Evolutionary conservation across 2,329 filamentous ascomycete genomes (phyloP).

Genomic region (Orbilia brochopaga): DNA sequence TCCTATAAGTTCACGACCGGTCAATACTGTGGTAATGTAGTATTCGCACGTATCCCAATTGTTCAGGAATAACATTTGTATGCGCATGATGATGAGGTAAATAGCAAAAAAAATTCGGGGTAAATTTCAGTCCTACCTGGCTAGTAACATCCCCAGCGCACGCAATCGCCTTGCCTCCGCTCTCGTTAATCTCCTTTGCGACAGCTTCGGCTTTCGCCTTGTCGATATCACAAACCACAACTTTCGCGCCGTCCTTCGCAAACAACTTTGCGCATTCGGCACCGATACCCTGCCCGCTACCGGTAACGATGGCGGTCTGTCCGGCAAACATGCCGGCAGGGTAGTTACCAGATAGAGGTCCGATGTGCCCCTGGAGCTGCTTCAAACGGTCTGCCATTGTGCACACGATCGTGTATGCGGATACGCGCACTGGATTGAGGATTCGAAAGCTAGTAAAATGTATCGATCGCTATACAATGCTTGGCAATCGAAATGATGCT

Average conservation of each 20-base stretch:
- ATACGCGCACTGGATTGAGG: no score
- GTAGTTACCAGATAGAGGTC: constrained; percentile 64
- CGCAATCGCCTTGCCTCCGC: constrained; percentile 71
- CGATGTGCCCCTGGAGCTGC: constrained; percentile 76
- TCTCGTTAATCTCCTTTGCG: constrained; percentile 71
- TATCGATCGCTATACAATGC: no score
- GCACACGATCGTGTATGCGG: neutral
- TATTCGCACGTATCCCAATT: no score
- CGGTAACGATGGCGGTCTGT: constrained; percentile 86
- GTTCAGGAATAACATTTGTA: constrained; percentile 4
- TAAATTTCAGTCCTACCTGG: constrained; percentile 14
- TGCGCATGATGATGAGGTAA: no score
- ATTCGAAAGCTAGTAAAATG: constrained; percentile 3
- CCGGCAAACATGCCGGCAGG: constrained; percentile 77
- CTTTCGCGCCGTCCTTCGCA: constrained; percentile 84
- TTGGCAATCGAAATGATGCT: neutral
- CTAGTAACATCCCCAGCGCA: constrained; percentile 73
- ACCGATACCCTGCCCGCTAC: constrained; percentile 84
- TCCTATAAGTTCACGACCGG: constrained; percentile 58
- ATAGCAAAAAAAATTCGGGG: no score
- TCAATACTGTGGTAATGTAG: no score
- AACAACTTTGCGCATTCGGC: constrained; percentile 82
- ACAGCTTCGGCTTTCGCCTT: constrained; percentile 73
- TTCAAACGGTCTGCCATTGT: constrained; percentile 64
- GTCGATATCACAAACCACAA: constrained; percentile 84